phyloP scores from a whole-genome alignment of 1,284 basidiomycete species.

The Kalmanozyma brasiliensis region DNA sequence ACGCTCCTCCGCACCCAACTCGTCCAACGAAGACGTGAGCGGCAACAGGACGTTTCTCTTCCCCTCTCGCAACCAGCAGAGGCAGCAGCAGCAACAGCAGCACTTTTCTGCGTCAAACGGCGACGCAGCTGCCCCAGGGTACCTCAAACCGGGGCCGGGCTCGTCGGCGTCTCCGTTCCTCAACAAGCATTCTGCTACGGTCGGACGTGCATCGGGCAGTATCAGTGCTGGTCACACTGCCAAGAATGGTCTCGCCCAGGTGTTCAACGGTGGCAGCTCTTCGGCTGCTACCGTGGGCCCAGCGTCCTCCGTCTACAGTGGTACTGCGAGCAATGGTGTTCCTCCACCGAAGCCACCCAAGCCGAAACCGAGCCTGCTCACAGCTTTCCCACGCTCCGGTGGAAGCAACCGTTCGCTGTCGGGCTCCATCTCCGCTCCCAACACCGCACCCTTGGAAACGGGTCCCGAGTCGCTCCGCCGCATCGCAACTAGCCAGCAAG shows the following conservation, averaged over 20 bases:
- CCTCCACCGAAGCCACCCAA: conserved; percentile 38
- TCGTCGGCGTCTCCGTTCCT: conserved; percentile 45
- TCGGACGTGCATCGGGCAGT: conserved; percentile 32
- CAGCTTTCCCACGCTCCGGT: conserved; percentile 22
- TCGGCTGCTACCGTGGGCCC: conserved; percentile 17
- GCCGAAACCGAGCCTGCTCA: conserved; percentile 37
- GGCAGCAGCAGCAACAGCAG: conserved; percentile 1
- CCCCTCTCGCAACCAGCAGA: conserved; percentile 5
- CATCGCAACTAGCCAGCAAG: background rate
- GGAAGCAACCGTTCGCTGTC: background rate
- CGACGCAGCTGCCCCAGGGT: conserved; percentile 11
- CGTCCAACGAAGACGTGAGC: conserved; percentile 30
- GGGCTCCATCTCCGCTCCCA: conserved; percentile 16
- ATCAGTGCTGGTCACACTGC: conserved; percentile 11
- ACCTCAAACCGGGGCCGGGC: conserved; percentile 27
- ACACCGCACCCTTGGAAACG: conserved; percentile 6
- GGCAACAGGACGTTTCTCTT: conserved; percentile 14
- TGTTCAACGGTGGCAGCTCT: conserved; percentile 13
- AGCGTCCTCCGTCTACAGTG: conserved; percentile 9
- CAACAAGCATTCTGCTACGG: conserved; percentile 47
- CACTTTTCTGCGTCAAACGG: conserved; percentile 2
- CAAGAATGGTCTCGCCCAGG: conserved; percentile 28
- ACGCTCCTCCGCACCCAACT: conserved; percentile 25
- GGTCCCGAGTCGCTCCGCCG: background rate
- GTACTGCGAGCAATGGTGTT: conserved; percentile 1